phyloP scores from a whole-genome alignment of 306 rosid genomes.

The Malus sylvestris region DNA sequence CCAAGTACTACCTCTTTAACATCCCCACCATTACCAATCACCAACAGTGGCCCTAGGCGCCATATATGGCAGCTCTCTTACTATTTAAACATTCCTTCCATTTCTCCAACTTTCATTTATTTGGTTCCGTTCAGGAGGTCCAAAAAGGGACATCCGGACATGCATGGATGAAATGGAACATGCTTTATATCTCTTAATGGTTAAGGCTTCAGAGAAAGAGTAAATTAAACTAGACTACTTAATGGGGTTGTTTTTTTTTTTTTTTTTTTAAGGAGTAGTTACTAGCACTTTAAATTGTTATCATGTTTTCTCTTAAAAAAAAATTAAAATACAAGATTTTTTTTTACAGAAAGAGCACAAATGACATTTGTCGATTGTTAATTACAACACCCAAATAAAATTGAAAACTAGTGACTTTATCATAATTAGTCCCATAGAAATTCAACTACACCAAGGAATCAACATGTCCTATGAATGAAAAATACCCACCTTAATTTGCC shows the following conservation, averaged over 20 bases:
- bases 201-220: neutral
- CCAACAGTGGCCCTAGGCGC: neutral
- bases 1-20: neutral
- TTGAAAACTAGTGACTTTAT: neutral
- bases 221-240: neutral
- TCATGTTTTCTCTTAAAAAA: no score
- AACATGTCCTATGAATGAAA: neutral
- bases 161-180: neutral
- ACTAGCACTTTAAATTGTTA: no score
- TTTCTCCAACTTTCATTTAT: neutral
- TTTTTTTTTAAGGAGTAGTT: no score
- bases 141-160: neutral
- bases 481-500: neutral
- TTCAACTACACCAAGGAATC: neutral
- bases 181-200: neutral
- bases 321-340: no score
- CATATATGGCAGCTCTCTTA: neutral
- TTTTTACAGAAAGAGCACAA: no score
- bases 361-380: no score
- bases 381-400: neutral
- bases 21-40: neutral
- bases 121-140: neutral
- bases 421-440: neutral
- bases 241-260: no score
- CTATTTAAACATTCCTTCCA: neutral